Percentiles rank a stretch among this genome's conserved stretches.
Conservation (phyloP, 23 red algal species). For the Chondrus crispus region DNA sequence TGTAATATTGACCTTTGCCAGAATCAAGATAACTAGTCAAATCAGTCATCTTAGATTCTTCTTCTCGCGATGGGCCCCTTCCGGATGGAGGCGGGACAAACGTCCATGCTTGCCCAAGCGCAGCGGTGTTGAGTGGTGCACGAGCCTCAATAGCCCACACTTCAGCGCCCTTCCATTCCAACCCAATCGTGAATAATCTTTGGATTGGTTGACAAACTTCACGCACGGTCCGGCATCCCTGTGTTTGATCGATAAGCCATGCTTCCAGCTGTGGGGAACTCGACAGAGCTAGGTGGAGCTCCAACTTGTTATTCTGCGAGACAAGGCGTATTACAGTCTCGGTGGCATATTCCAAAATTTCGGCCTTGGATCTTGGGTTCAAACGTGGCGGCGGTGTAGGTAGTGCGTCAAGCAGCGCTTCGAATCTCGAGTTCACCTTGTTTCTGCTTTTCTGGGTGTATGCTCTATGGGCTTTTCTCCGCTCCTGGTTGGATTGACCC, state of each 20-base stretch:
- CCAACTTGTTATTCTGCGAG: constrained; percentile 44
- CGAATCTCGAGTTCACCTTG: constrained; percentile 67
- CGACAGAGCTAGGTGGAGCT: constrained; percentile 57
- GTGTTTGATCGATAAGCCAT: constrained; percentile 42
- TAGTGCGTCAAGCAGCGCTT: constrained; percentile 51
- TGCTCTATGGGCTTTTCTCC: constrained; percentile 51
- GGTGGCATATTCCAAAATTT: constrained; percentile 72
- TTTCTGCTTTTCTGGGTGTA: constrained; percentile 67
- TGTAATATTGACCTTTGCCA: constrained; percentile 2
- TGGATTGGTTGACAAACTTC: constrained; percentile 57
- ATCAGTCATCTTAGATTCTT: constrained; percentile 16
- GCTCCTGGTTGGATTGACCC: constrained; percentile 42
- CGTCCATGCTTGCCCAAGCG: constrained; percentile 58
- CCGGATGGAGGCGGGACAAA: constrained; percentile 47
- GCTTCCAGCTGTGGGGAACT: constrained; percentile 32
- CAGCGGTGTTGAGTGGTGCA: background rate
- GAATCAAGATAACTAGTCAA: constrained; percentile 29
- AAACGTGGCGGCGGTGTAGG: constrained; percentile 68
- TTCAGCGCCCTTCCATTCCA: constrained; percentile 60
- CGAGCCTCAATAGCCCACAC: constrained; percentile 55
- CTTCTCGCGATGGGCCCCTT: constrained; percentile 27
- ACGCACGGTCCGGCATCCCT: constrained; percentile 34
- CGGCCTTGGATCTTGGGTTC: constrained; percentile 71
- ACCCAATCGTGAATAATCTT: constrained; percentile 42
- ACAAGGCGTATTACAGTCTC: constrained; percentile 51